Evolutionary conservation across 208 protist species (phyloP).

Genomic region (Trypanosoma theileri): DNA sequence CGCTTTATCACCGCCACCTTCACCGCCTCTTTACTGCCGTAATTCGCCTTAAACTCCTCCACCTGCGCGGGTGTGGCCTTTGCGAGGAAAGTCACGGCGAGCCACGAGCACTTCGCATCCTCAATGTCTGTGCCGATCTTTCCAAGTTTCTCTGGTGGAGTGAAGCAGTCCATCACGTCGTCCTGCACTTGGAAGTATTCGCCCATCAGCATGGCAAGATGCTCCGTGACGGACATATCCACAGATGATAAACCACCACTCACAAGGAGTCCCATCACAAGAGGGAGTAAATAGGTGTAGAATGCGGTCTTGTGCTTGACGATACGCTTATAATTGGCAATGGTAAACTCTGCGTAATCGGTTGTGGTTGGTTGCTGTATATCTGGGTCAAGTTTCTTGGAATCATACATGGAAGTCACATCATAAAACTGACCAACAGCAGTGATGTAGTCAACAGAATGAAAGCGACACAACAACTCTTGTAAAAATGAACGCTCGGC

Average conservation of each 20-base stretch:
- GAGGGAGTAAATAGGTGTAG: constrained; percentile 97
- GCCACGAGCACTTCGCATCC: constrained; percentile 97
- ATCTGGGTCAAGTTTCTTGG: constrained; percentile 83
- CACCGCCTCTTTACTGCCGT: constrained; percentile 69
- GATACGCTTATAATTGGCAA: constrained; percentile 91
- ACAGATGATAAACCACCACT: constrained; percentile 58
- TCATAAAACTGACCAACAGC: constrained; percentile 97
- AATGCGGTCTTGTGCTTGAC: constrained; percentile 97
- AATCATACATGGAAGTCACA: constrained; percentile 90
- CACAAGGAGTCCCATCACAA: constrained; percentile 94
- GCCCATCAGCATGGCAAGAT: constrained; percentile 94
- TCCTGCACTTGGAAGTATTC: constrained; percentile 98
- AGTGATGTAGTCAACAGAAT: constrained; percentile 92
- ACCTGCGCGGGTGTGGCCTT: constrained; percentile 57
- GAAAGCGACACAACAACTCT: constrained; percentile 91
- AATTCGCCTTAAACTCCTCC: constrained; percentile 87
- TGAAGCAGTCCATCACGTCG: constrained; percentile 98
- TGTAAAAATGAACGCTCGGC: constrained; percentile 74
- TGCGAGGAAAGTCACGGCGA: constrained; percentile 89
- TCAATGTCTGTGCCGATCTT: constrained; percentile 98
- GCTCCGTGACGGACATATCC: constrained; percentile 56
- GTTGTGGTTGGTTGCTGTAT: constrained; percentile 59
- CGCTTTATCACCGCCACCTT: constrained; percentile 89
- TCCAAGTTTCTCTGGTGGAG: constrained; percentile 92
- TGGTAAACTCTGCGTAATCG: constrained; percentile 87